Base-by-base conservation (phyloP, 179 eudicot genomes). In the Spinacia oleracea region DNA sequence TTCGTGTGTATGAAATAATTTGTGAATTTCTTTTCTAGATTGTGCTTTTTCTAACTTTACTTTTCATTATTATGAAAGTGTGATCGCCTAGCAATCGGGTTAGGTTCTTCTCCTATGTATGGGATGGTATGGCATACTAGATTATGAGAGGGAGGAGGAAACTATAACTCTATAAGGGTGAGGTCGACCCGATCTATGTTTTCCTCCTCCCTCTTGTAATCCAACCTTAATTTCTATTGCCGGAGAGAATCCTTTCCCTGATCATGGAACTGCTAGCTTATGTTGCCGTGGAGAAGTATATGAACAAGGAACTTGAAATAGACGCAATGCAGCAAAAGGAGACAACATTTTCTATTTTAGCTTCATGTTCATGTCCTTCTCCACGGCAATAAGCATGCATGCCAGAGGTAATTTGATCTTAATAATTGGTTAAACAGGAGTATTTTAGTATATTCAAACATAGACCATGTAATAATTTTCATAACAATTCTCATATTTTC, bases 341-440 rank as follows among this genome's bases (percentile, higher is more conserved):
- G 35, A 64, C 31, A 25, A 21, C 35, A 20, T 9, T 31, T 3
- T 8, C 43, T 46, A 46, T 35, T 78, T 31, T 48, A 51, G 55
- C 51, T 83, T 78, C 75, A 20, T 81, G 88, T 85, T 81, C 88
- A 83, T 81, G 86, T 85, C 79, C 88, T 83, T 83, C 83, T 85
- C 84, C 86, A 82, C 81, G 82, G 79, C 85, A 6, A 82, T 59
- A 75, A 73, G 45, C 46, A 21, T 66, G 45, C 46, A 21, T 66
- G 60, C 53, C n/a, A 25, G n/a, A 51, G 38, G 64, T 77, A 53
- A 51, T 8, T 32, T 16, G 15, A 48, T n/a, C n/a, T n/a, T n/a
- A n/a, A 38, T 38, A 38, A 38, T 38, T 38, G 40, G 40, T 38
- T 38, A 38, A 38, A 38, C 40, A 38, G 40, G 40, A 38, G 40